Evolutionary conservation across 306 rosid species (phyloP).

Genomic region (Inga leiocalycina): DNA sequence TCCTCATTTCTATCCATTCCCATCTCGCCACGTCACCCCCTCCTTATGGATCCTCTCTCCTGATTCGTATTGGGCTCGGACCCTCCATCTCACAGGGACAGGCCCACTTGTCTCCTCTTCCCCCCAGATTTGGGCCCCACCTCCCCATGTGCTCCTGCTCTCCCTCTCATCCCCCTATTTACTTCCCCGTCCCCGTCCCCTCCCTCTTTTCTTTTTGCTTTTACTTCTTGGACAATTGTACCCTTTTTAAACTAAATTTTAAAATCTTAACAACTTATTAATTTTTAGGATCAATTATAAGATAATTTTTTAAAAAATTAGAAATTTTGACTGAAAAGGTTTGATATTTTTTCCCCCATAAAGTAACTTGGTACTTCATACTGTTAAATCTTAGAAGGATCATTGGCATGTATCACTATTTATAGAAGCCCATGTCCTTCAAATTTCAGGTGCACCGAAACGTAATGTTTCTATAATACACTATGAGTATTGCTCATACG

Average conservation of each 20-base stretch:
- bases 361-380: not conserved
- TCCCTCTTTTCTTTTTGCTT: no score
- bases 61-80: not conserved
- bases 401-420: not conserved
- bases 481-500: not conserved
- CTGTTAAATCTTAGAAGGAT: not conserved
- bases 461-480: not conserved
- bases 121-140: constrained; percentile 1
- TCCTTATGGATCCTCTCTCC: not conserved
- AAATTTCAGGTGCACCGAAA: not conserved
- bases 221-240: not conserved
- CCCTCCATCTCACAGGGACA: not conserved
- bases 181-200: not conserved
- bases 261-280: no score
- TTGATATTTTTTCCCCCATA: no score
- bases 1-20: not conserved
- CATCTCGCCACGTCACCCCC: not conserved
- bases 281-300: no score
- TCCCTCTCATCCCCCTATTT: not conserved
- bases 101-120: not conserved
- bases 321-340: no score
- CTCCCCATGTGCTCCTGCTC: constrained; percentile 9
- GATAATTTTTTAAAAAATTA: no score
- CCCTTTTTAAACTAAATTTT: not conserved
- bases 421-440: not conserved